These are phyloP conservation scores for Pilobolus umbonatus DNA, from an alignment of 192 early-diverging fungal genomes.

Conservation along the genomic window DNA sequence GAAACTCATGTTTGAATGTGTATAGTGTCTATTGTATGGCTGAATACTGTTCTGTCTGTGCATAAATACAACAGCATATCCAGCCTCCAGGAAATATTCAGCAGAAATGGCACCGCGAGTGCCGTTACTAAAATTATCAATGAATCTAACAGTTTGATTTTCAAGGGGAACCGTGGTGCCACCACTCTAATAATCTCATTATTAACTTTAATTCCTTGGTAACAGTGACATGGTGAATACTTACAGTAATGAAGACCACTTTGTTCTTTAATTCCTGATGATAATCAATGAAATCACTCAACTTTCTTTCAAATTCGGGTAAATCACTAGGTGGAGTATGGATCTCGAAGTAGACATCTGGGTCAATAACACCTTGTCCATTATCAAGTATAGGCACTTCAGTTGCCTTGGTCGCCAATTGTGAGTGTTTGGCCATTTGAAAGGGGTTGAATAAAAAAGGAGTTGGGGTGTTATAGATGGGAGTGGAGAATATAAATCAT, in stretches of 20 bases:
- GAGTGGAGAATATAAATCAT: too few species aligned
- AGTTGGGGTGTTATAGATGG: too few species aligned
- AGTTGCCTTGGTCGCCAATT: too few species aligned
- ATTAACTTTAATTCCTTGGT: background rate
- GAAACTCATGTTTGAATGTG: slow-evolving; percentile 67
- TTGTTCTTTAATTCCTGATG: slow-evolving; percentile 48
- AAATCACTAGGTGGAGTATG: slow-evolving; percentile 64
- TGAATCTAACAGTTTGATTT: slow-evolving; percentile 94
- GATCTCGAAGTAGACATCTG: slow-evolving; percentile 73
- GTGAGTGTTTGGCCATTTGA: too few species aligned
- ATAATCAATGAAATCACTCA: slow-evolving; percentile 53
- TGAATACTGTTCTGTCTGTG: slow-evolving; percentile 90
- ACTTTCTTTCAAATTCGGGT: slow-evolving; percentile 47
- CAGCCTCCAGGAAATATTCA: slow-evolving; percentile 84
- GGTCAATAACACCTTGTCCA: slow-evolving; percentile 51
- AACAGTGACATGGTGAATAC: background rate
- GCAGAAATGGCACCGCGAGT: slow-evolving; percentile 93
- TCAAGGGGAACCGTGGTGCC: slow-evolving; percentile 97
- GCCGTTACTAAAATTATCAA: slow-evolving; percentile 98
- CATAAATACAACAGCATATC: slow-evolving; percentile 96
- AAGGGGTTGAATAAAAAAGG: too few species aligned
- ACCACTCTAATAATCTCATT: slow-evolving; percentile 54
- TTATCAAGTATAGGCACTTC: slow-evolving; percentile 24
- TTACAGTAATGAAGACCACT: slow-evolving; percentile 87
- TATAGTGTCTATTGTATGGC: slow-evolving; percentile 90